phyloP scores from a whole-genome alignment of 2,329 filamentous ascomycete species.

The Botrytis deweyae region DNA sequence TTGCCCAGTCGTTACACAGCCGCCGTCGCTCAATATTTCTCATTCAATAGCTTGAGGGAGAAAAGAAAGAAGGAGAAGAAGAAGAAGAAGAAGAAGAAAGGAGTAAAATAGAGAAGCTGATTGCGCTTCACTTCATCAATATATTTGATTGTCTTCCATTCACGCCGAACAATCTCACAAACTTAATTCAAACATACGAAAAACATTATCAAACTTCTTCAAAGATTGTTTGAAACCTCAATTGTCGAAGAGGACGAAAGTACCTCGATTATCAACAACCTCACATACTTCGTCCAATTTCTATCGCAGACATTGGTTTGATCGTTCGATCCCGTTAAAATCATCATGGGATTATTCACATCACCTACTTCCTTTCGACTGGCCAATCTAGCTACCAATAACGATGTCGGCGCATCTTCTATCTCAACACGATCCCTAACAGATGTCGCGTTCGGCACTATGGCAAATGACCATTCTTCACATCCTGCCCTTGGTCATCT shows the following conservation, averaged over 20 bases:
- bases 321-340: background rate
- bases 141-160: background rate
- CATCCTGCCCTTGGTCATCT: slow-evolving; percentile 48
- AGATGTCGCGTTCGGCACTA: slow-evolving; percentile 30
- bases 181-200: background rate
- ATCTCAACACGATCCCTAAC: slow-evolving; percentile 28
- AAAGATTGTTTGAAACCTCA: background rate
- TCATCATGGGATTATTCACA: slow-evolving; percentile 46
- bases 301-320: background rate
- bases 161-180: background rate
- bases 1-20: slow-evolving; percentile 6
- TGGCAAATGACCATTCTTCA: slow-evolving; percentile 35
- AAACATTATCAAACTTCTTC: background rate
- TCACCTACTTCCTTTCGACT: slow-evolving; percentile 49
- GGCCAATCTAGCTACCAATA: slow-evolving; percentile 38
- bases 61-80: background rate
- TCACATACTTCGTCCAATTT: background rate
- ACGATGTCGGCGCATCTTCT: slow-evolving; percentile 32
- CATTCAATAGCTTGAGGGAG: background rate
- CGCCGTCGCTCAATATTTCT: background rate
- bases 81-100: background rate
- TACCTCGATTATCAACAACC: slow-evolving; percentile 11
- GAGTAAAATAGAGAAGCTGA: too few species aligned
- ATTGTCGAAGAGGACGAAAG: slow-evolving; percentile 14
- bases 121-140: background rate